Evolutionary conservation across 768 basidiomycete genomes (phyloP), one percentile per base, ranked within the genome.

Genomic region (Naganishia randhawae): DNA sequence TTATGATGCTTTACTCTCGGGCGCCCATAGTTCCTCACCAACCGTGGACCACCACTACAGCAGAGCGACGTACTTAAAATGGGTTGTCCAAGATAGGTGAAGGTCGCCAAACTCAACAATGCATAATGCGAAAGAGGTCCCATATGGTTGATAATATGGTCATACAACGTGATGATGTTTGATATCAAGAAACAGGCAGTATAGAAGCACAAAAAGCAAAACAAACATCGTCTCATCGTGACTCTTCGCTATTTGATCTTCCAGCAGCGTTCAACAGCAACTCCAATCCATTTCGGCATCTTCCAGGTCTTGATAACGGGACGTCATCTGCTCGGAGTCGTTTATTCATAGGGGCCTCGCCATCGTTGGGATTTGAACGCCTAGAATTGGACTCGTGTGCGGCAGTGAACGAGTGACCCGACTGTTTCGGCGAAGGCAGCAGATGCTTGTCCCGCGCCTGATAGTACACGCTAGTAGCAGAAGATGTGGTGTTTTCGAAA

Each of bases 211-310:
- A n/a, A 42, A 29, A 22, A 35, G 2, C 57, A 27, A 11, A n/a
- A 25, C 11, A 8, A 39, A 2, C 19, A 35, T 1, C 41, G 10
- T 8, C 22, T 25, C 11, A 41, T 61, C 32, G 39, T 39, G 37
- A 22, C 1, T 25, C 35, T 25, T 35, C n/a, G 32, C 37, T 61
- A 61, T 61, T 39, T 9, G 57, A 39, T 39, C 57, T 57, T 54
- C 55, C 66, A n/a, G 51, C 39, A 27, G 67, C 67, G n/a, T 68
- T 68, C 51, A 68, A 51, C 45, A 68, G 33, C 67, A 68, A 50
- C 50, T 68, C 67, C 45, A 68, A 29, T 4, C 67, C 67, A 37
- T 68, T 63, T 2, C 32, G 41, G 29, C 31, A 42, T 31, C 66
- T 55, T 32, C 35, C 32, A 8, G 25, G 63, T 14, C 27, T 39